Evolutionary conservation across 1,284 basidiomycete genomes (phyloP).

Genomic region (Paramarasmius palmivorus): DNA sequence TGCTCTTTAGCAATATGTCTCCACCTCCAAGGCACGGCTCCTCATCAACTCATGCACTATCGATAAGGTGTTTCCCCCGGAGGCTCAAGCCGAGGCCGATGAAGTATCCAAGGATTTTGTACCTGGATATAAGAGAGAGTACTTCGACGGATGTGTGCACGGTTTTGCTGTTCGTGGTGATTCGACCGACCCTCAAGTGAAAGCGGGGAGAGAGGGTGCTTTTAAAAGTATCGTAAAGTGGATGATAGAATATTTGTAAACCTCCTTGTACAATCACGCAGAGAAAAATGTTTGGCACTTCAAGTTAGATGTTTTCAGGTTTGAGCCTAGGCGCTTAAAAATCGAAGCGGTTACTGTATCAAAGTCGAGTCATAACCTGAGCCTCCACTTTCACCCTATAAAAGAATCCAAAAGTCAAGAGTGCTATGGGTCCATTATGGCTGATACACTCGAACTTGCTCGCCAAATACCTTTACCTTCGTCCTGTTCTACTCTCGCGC

Average conservation of each 20-base stretch:
- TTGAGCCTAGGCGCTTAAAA: no score
- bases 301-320: no score
- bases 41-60: constrained; percentile 63
- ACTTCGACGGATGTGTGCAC: constrained; percentile 57
- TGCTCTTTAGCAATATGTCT: constrained; percentile 45
- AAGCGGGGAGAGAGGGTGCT: constrained; percentile 62
- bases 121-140: constrained; percentile 56
- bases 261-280: no score
- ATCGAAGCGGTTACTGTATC: no score
- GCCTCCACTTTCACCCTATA: no score
- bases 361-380: no score
- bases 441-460: no score
- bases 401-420: no score
- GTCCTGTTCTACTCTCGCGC: no score
- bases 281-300: no score
- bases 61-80: constrained; percentile 51
- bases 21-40: constrained; percentile 50
- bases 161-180: constrained; percentile 65
- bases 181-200: constrained; percentile 41
- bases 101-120: constrained; percentile 56
- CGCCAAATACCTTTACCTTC: no score
- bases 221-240: constrained; percentile 56
- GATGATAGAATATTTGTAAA: constrained; percentile 40
- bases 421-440: no score
- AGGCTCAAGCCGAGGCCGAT: constrained; percentile 50